Percentiles rank a stretch among this genome's conserved stretches.
These are phyloP conservation scores for Malus orientalis DNA, from an alignment of 306 rosid species.

Conservation along the genomic window DNA sequence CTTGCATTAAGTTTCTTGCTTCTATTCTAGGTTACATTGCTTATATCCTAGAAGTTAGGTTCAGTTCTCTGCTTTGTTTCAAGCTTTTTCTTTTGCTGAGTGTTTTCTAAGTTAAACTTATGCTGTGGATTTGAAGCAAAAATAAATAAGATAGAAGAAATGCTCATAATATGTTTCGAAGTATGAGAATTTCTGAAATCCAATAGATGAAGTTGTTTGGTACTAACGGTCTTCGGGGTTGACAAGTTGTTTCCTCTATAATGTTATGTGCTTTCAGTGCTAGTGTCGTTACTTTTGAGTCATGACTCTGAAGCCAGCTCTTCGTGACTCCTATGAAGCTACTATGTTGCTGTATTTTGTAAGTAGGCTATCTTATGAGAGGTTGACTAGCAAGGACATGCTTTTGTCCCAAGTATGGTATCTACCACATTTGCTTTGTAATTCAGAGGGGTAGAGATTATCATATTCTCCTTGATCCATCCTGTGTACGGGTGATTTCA, in stretches of 20 bases:
- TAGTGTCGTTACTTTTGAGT: not conserved
- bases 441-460: too few species aligned
- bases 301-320: not conserved
- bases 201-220: not conserved
- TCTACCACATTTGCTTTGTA: too few species aligned
- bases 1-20: not conserved
- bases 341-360: not conserved
- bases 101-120: not conserved
- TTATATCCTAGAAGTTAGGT: not conserved
- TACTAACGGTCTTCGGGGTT: not conserved
- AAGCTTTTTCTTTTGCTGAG: not conserved
- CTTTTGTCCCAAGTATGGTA: too few species aligned
- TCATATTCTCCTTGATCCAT: too few species aligned
- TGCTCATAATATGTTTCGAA: not conserved
- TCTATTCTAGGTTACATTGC: not conserved
- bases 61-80: not conserved
- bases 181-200: not conserved
- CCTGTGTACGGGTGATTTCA: too few species aligned
- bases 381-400: too few species aligned
- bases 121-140: not conserved
- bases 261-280: not conserved
- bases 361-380: not conserved
- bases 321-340: not conserved
- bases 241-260: not conserved
- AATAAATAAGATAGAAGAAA: not conserved